phyloP scores from a whole-genome alignment of 2,329 filamentous ascomycete species.

The Atkinsonella hypoxylon region DNA sequence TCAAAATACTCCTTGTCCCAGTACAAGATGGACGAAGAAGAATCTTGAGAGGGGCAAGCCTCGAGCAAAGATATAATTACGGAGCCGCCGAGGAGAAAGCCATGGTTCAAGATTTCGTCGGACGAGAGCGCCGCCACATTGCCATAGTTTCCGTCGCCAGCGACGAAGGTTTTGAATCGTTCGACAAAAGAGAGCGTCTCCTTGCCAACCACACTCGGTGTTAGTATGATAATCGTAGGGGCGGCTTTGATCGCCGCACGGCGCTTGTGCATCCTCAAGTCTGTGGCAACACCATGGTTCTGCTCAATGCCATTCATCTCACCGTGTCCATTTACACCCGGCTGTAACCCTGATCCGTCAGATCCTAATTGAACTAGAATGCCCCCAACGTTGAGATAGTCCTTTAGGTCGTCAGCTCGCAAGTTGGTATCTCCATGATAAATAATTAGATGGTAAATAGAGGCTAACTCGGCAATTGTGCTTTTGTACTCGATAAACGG shows the following conservation, averaged over 20 bases:
- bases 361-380: conserved; percentile 12
- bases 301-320: background rate
- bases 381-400: conserved; percentile 18
- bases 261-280: background rate
- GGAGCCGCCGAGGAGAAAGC: conserved; percentile 12
- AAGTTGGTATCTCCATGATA: conserved; percentile 9
- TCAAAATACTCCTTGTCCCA: conserved; percentile 29
- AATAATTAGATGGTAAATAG: conserved; percentile 24
- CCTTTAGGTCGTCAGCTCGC: conserved; percentile 9
- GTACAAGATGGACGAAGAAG: conserved; percentile 20
- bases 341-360: background rate
- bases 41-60: conserved; percentile 14
- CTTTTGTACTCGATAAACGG: conserved; percentile 18
- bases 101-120: conserved; percentile 2
- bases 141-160: background rate
- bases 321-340: background rate
- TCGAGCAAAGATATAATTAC: conserved; percentile 37
- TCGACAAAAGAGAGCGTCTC: background rate
- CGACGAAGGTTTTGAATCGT: background rate
- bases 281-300: background rate
- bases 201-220: background rate
- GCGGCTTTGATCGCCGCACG: background rate
- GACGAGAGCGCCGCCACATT: background rate
- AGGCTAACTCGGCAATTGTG: conserved; percentile 12
- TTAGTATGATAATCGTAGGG: conserved; percentile 2